These are phyloP conservation scores for Plantago major DNA, from an alignment of 257 asterid species.

Conservation along the genomic window DNA sequence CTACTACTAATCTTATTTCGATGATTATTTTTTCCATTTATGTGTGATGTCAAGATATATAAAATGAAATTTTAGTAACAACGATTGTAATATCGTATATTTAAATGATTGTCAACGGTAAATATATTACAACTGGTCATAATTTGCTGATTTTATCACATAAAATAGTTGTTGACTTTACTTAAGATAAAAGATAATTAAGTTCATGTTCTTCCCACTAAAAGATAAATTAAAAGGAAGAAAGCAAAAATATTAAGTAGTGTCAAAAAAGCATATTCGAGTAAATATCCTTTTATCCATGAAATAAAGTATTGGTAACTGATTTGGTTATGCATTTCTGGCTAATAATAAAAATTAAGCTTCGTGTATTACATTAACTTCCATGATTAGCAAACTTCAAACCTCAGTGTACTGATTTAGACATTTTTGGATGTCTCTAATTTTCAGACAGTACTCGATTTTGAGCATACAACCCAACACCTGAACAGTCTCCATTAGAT, in stretches of 20 bases:
- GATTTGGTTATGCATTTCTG: background rate
- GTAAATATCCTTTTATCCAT: background rate
- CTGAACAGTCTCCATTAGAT: constrained; percentile 1
- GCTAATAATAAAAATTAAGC: background rate
- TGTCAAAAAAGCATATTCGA: constrained; percentile 13
- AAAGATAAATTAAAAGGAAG: background rate
- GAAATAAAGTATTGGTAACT: background rate
- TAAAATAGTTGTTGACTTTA: background rate
- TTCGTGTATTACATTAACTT: constrained; percentile 1
- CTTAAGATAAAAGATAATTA: too few relatives aligned
- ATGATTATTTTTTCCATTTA: too few relatives aligned
- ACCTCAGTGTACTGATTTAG: constrained; percentile 2
- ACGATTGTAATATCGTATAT: too few relatives aligned
- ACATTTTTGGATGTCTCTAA: constrained; percentile 11
- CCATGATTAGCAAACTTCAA: constrained; percentile 12
- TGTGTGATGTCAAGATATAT: too few relatives aligned
- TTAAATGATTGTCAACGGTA: too few relatives aligned
- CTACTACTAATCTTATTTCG: too few relatives aligned
- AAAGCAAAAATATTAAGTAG: too few relatives aligned
- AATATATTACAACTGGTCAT: too few relatives aligned
- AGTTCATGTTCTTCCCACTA: constrained; percentile 22
- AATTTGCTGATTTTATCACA: background rate
- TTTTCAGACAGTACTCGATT: constrained; percentile 13
- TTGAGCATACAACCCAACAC: constrained; percentile 5
- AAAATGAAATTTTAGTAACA: too few relatives aligned